A percentile compares a stretch with the other conserved stretches of the same genome.
Conservation (phyloP, 768 basidiomycete species). For the Peribolospora kevripleyi region DNA sequence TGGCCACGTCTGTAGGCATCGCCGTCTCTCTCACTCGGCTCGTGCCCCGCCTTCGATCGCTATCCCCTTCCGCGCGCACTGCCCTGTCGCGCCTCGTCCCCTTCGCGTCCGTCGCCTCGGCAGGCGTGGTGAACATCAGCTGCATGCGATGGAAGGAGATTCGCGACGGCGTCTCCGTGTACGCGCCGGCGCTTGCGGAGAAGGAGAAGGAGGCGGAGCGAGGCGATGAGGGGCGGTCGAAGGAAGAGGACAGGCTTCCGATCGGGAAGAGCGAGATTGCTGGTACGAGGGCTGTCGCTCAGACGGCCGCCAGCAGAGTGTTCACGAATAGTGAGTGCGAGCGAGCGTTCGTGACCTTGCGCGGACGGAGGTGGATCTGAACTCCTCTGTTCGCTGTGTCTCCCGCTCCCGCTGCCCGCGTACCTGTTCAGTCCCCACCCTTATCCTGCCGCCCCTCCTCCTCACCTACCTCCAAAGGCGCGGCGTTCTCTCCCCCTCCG, state of each 20-base stretch:
- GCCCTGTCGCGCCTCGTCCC: conserved; percentile 16
- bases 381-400: background rate
- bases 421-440: conserved; percentile 16
- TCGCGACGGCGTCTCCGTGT: conserved; percentile 20
- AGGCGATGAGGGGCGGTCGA: conserved; percentile 8
- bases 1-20: conserved; percentile 20
- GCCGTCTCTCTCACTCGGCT: conserved; percentile 21
- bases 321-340: conserved; percentile 16
- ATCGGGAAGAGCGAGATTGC: conserved; percentile 22
- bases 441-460: conserved; percentile 23
- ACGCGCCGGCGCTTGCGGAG: conserved; percentile 12
- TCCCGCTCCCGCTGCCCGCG: background rate
- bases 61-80: conserved; percentile 5
- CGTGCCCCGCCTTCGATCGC: conserved; percentile 15
- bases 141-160: conserved; percentile 22
- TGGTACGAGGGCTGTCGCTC: conserved; percentile 20
- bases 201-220: background rate
- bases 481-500: conserved; percentile 18
- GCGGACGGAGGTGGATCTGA: background rate
- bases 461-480: conserved; percentile 20
- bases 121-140: conserved; percentile 23
- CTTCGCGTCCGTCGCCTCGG: conserved; percentile 22
- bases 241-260: conserved; percentile 14
- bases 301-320: conserved; percentile 21
- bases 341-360: conserved; percentile 13